Conservation (phyloP, 345 rosid species). For the Cardamine occulta region DNA sequence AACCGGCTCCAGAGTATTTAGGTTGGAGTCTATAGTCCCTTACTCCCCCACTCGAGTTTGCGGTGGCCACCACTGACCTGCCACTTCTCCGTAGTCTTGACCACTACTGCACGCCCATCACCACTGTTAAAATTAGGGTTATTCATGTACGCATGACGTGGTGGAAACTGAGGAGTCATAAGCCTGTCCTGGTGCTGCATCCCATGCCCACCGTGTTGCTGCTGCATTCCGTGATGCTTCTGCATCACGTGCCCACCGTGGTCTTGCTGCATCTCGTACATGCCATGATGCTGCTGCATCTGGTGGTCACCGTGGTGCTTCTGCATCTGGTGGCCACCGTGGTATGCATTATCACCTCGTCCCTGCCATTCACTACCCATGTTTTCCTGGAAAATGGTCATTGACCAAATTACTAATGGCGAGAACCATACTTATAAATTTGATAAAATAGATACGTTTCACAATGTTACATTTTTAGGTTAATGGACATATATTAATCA, state of each 20-base stretch:
- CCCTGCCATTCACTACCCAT: constrained; percentile 37
- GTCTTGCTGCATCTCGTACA: not conserved
- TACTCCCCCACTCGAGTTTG: constrained; percentile 26
- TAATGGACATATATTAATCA: too few relatives aligned
- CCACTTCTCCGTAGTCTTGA: constrained; percentile 30
- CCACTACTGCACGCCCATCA: constrained; percentile 1
- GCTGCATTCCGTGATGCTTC: constrained; percentile 8
- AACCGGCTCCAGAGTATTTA: not conserved
- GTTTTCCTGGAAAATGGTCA: constrained; percentile 21
- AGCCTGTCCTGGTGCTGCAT: constrained; percentile 22
- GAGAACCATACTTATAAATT: not conserved
- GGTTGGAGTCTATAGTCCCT: constrained; percentile 32
- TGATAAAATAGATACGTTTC: too few relatives aligned
- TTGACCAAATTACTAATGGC: not conserved
- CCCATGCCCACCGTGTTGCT: not conserved
- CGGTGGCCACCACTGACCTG: not conserved
- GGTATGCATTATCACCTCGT: constrained; percentile 17
- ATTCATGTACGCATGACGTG: constrained; percentile 25
- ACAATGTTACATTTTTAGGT: too few relatives aligned
- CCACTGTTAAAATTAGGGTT: not conserved
- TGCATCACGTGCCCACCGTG: not conserved
- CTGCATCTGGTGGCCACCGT: not conserved
- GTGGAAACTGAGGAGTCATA: constrained; percentile 31
- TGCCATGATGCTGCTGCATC: not conserved
- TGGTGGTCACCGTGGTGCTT: not conserved